Evolutionary conservation across 192 early-diverging fungal genomes (phyloP).

Genomic region (Linnemannia exigua): DNA sequence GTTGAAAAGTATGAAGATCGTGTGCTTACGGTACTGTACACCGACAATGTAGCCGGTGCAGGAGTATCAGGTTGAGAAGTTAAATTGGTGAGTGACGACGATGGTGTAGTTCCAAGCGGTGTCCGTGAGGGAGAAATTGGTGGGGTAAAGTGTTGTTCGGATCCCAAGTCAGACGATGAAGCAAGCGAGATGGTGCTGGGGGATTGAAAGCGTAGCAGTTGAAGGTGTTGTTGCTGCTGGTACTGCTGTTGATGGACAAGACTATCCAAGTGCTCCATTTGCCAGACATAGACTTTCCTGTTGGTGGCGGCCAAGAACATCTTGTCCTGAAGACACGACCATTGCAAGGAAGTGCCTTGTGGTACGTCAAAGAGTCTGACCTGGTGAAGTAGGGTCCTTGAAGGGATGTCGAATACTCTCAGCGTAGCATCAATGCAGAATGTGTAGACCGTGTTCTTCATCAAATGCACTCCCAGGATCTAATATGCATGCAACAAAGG

Average conservation of each 20-base stretch:
- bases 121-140: neutral
- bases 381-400: slow-evolving; percentile 40
- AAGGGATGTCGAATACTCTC: slow-evolving; percentile 46
- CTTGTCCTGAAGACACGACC: slow-evolving; percentile 31
- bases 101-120: slow-evolving; percentile 7
- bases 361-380: slow-evolving; percentile 41
- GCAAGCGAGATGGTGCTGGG: neutral
- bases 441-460: slow-evolving; percentile 31
- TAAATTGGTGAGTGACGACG: neutral
- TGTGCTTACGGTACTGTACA: neutral
- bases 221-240: neutral
- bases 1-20: slow-evolving; percentile 10
- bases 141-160: neutral
- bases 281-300: slow-evolving; percentile 52
- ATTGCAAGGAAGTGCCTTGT: slow-evolving; percentile 33
- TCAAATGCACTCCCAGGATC: slow-evolving; percentile 41
- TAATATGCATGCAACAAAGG: neutral
- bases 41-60: neutral
- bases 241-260: slow-evolving; percentile 21
- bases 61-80: slow-evolving; percentile 24
- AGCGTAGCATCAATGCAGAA: slow-evolving; percentile 49
- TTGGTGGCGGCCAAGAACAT: slow-evolving; percentile 44
- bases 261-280: slow-evolving; percentile 42
- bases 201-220: neutral
- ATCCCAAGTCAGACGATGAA: neutral